These are phyloP conservation scores for Plasmodiophora brassicae DNA, from an alignment of 208 protist genomes.

Conservation along the genomic window DNA sequence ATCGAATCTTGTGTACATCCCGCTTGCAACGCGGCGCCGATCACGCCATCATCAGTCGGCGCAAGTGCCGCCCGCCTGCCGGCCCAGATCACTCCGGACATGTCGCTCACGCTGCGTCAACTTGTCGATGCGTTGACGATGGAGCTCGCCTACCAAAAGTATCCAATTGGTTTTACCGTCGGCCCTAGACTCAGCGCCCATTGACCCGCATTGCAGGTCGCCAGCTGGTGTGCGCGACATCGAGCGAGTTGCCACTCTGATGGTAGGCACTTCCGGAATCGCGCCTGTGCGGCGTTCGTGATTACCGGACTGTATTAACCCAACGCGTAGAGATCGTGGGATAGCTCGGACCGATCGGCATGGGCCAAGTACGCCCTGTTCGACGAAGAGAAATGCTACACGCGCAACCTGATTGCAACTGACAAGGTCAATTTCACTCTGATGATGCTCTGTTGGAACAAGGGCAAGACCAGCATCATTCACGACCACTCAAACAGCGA, in stretches of 20 bases:
- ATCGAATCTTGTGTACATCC: no score
- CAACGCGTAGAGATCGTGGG: no score
- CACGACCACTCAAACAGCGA: slow-evolving; percentile 22
- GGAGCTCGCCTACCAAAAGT: neutral
- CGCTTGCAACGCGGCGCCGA: no score
- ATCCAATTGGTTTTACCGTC: neutral
- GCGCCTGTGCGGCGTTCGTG: no score
- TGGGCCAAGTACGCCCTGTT: neutral
- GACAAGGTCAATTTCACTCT: slow-evolving; percentile 30
- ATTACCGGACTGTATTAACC: no score
- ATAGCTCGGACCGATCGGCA: neutral
- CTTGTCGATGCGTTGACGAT: neutral
- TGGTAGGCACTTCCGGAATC: no score
- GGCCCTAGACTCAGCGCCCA: neutral
- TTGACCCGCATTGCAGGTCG: neutral
- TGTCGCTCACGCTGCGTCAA: neutral
- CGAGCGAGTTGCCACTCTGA: neutral
- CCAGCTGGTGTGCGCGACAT: neutral
- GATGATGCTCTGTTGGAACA: slow-evolving; percentile 36
- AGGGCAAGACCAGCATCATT: neutral
- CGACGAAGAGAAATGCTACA: slow-evolving; percentile 24
- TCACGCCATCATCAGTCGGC: no score
- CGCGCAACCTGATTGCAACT: slow-evolving; percentile 22
- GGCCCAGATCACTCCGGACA: neutral
- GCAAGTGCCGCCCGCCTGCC: neutral